Conservation (phyloP, 192 early-diverging fungal species). For the Phycomyces nitens region DNA sequence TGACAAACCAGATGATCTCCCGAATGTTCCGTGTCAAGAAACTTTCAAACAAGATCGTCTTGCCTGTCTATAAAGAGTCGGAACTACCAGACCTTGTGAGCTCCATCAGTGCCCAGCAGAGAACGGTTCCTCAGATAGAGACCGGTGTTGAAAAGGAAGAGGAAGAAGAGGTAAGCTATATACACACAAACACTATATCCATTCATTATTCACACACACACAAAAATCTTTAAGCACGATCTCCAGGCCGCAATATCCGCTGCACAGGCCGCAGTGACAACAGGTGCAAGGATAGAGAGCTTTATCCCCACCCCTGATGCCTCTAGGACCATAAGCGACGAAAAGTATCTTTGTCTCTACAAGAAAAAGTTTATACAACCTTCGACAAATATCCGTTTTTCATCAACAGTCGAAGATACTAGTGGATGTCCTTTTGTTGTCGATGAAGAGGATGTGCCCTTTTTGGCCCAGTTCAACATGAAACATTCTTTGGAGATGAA, state of each 20-base stretch:
- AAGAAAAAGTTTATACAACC: conserved; percentile 66
- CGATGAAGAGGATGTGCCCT: conserved; percentile 81
- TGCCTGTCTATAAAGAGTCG: conserved; percentile 75
- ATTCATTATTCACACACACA: conserved; percentile 6
- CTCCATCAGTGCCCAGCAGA: conserved; percentile 56
- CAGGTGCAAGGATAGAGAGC: conserved; percentile 54
- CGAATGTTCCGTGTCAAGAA: conserved; percentile 75
- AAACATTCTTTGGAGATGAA: conserved; percentile 38
- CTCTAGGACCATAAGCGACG: conserved; percentile 56
- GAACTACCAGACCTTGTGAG: conserved; percentile 86
- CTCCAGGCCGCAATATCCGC: conserved; percentile 88
- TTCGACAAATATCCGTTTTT: conserved; percentile 79
- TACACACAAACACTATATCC: background rate
- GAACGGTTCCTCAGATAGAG: conserved; percentile 65
- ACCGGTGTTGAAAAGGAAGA: conserved; percentile 99
- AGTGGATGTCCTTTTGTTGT: conserved; percentile 86
- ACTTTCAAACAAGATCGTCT: conserved; percentile 80
- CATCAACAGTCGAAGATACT: conserved; percentile 82
- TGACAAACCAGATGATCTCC: conserved; percentile 34
- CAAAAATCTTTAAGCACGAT: conserved; percentile 66
- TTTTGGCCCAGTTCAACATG: conserved; percentile 51
- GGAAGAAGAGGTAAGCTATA: conserved; percentile 67
- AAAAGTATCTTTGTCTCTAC: conserved; percentile 65
- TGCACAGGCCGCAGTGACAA: conserved; percentile 59
- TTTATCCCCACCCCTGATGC: conserved; percentile 96